phyloP scores from a whole-genome alignment of 306 rosid genomes.

The Potentilla sterilis region DNA sequence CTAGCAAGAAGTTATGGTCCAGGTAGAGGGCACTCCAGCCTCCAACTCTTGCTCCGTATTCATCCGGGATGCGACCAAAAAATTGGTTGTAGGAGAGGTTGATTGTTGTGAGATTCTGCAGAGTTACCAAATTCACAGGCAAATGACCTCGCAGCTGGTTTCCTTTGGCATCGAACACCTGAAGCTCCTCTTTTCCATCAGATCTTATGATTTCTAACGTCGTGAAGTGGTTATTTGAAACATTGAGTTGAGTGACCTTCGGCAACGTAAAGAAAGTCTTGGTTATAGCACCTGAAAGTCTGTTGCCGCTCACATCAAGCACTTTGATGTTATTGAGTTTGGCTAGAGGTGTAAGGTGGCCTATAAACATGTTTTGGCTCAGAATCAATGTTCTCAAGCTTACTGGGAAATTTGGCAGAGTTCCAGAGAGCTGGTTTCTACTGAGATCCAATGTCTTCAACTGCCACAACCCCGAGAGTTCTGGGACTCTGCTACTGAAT shows the following conservation, averaged over 20 bases:
- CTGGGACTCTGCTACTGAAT: slow-evolving; percentile 39
- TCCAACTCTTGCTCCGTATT: slow-evolving; percentile 33
- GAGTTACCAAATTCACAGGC: slow-evolving; percentile 40
- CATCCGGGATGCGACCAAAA: slow-evolving; percentile 34
- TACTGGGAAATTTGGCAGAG: slow-evolving; percentile 34
- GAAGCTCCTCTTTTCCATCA: slow-evolving; percentile 20
- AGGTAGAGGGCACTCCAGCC: slow-evolving; percentile 36
- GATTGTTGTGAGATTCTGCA: slow-evolving; percentile 28
- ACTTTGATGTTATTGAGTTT: slow-evolving; percentile 20
- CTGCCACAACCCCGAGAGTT: slow-evolving; percentile 40
- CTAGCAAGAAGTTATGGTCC: slow-evolving; percentile 42
- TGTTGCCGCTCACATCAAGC: slow-evolving; percentile 42
- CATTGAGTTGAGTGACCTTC: slow-evolving; percentile 28
- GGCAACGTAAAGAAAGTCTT: slow-evolving; percentile 27
- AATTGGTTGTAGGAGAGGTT: slow-evolving; percentile 41
- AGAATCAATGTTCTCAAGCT: slow-evolving; percentile 31
- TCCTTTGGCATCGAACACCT: slow-evolving; percentile 38
- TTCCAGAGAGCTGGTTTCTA: slow-evolving; percentile 38
- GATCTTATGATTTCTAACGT: slow-evolving; percentile 19
- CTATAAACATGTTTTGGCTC: slow-evolving; percentile 31
- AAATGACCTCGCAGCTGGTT: slow-evolving; percentile 41
- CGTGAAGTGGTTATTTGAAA: slow-evolving; percentile 40
- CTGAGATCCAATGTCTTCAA: slow-evolving; percentile 35
- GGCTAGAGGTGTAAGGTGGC: slow-evolving; percentile 27
- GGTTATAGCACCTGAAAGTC: slow-evolving; percentile 36